Evolutionary conservation across 345 rosid species (phyloP).

Genomic region (Acer campestre): DNA sequence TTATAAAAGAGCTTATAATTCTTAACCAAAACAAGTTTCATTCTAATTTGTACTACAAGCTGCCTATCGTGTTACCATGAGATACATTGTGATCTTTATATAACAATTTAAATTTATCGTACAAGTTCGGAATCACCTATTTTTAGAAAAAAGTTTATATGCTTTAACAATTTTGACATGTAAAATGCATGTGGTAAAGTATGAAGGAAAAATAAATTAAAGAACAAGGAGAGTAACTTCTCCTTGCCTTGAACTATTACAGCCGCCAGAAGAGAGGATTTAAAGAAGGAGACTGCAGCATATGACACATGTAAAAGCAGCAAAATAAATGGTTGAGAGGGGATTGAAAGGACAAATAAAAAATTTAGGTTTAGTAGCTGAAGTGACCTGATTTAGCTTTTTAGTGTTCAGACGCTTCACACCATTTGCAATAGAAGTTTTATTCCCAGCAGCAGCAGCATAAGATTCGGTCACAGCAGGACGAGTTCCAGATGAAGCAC

Average conservation of each 20-base stretch:
- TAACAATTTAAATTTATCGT: neutral
- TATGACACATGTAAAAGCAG: neutral
- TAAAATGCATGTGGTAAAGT: neutral
- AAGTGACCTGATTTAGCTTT: slow-evolving; percentile 52
- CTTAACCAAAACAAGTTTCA: neutral
- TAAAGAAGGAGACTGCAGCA: neutral
- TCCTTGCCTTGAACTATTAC: neutral
- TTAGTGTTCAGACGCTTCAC: slow-evolving; percentile 24
- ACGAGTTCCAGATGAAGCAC: slow-evolving; percentile 72
- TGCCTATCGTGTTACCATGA: neutral
- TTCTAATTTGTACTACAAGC: slow-evolving; percentile 6
- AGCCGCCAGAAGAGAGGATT: neutral
- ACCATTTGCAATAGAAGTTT: slow-evolving; percentile 30
- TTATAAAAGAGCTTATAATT: neutral
- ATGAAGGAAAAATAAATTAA: neutral
- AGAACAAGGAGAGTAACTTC: neutral
- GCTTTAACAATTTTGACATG: neutral
- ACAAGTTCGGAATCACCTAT: neutral
- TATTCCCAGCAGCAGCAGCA: slow-evolving; percentile 32
- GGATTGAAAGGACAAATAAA: neutral
- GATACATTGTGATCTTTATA: slow-evolving; percentile 1
- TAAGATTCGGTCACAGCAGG: slow-evolving; percentile 40
- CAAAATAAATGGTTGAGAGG: neutral
- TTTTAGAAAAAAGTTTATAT: neutral
- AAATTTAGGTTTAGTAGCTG: slow-evolving; percentile 3